Conservation (phyloP, 768 basidiomycete genomes). For the Boletus tylopilopsis region DNA sequence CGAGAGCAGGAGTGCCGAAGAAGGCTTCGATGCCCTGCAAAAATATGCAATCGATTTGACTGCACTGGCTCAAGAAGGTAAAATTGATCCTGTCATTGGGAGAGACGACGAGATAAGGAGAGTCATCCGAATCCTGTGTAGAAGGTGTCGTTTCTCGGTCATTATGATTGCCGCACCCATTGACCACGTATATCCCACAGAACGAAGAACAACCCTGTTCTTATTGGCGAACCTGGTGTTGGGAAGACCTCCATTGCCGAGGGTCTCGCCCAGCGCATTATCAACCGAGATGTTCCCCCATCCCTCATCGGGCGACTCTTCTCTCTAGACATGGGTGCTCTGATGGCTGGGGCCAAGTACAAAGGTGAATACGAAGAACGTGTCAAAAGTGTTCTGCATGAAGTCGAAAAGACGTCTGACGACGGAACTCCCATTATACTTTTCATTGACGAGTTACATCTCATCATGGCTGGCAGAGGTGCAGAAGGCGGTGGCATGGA, state of each 20-base stretch:
- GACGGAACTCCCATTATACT: conserved; percentile 81
- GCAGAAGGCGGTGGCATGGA: conserved; percentile 89
- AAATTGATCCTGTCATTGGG: conserved; percentile 94
- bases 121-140: conserved; percentile 76
- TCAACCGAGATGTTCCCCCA: conserved; percentile 87
- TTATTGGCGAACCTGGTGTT: conserved; percentile 93
- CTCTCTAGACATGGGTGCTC: conserved; percentile 91
- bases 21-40: conserved; percentile 87
- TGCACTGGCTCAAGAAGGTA: conserved; percentile 83
- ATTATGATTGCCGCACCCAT: not conserved
- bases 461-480: conserved; percentile 89
- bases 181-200: conserved; percentile 36
- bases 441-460: conserved; percentile 93
- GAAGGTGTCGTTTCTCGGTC: conserved; percentile 44
- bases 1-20: conserved; percentile 83
- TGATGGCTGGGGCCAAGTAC: conserved; percentile 91
- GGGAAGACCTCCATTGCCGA: conserved; percentile 96
- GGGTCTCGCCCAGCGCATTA: conserved; percentile 92
- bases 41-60: conserved; percentile 90
- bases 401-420: conserved; percentile 85
- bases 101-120: conserved; percentile 91
- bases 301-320: conserved; percentile 70
- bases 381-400: conserved; percentile 86
- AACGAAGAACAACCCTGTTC: conserved; percentile 96
- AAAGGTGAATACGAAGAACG: conserved; percentile 98